These are phyloP conservation scores for Phanerodontia chrysosporium DNA, from an alignment of 768 basidiomycete genomes.

Conservation along the genomic window DNA sequence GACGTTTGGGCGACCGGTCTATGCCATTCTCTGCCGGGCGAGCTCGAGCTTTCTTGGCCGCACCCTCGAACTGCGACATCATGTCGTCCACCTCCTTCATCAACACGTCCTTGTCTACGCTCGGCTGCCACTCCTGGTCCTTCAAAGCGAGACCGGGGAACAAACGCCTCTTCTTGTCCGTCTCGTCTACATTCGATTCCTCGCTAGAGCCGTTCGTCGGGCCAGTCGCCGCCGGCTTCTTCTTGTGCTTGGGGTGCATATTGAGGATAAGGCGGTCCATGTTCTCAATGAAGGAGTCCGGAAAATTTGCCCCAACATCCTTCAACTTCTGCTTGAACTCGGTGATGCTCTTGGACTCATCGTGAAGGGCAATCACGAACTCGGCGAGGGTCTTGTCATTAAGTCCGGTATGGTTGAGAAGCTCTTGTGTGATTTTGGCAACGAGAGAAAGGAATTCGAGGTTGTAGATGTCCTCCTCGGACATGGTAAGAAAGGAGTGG, in stretches of 20 bases:
- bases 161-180: conserved; percentile 76
- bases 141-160: conserved; percentile 88
- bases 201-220: conserved; percentile 29
- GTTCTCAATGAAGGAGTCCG: conserved; percentile 87
- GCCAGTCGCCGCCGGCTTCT: conserved; percentile 33
- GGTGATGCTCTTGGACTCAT: conserved; percentile 68
- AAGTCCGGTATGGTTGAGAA: conserved; percentile 79
- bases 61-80: conserved; percentile 68
- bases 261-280: conserved; percentile 92
- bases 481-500: conserved; percentile 37
- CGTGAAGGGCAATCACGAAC: conserved; percentile 90
- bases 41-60: conserved; percentile 57
- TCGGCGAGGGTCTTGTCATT: conserved; percentile 94
- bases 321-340: conserved; percentile 81
- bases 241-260: conserved; percentile 95
- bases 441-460: conserved; percentile 92
- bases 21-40: conserved; percentile 36
- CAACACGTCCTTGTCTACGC: conserved; percentile 70
- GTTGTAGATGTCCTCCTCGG: conserved; percentile 78
- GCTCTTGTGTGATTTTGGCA: conserved; percentile 88
- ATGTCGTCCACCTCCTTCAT: conserved; percentile 88
- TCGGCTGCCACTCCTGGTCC: conserved; percentile 62
- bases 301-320: conserved; percentile 77
- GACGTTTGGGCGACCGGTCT: conserved; percentile 50
- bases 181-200: conserved; percentile 44